Evolutionary conservation across 257 asterid genomes (phyloP).

Genomic region (Penstemon newberryi): DNA sequence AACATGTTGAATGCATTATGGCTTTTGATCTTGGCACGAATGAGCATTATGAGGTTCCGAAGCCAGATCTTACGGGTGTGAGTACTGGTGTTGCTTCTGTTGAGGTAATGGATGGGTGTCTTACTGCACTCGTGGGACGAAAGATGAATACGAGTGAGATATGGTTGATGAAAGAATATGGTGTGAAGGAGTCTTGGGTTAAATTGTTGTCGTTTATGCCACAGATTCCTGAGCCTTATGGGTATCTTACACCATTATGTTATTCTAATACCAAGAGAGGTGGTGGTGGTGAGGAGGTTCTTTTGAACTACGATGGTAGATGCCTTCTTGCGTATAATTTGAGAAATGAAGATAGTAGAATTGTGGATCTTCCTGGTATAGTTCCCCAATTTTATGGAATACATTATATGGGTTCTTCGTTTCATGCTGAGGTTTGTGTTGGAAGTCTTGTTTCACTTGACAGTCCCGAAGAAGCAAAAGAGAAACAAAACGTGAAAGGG

Average conservation of each 20-base stretch:
- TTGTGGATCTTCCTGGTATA: background rate
- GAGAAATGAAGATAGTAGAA: constrained; percentile 21
- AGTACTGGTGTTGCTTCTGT: background rate
- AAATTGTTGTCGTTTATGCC: constrained; percentile 24
- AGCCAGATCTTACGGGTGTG: constrained; percentile 20
- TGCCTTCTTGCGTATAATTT: constrained; percentile 43
- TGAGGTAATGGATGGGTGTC: constrained; percentile 37
- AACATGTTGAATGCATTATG: constrained; percentile 10
- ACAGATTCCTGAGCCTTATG: constrained; percentile 11
- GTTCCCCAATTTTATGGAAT: no score
- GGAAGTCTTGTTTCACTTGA: constrained; percentile 39
- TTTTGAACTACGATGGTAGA: constrained; percentile 35
- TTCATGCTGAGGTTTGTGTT: constrained; percentile 38
- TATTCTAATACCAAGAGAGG: constrained; percentile 26
- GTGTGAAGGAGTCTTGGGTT: constrained; percentile 47
- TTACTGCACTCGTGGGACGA: constrained; percentile 24
- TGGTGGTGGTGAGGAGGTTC: constrained; percentile 34
- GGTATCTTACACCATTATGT: constrained; percentile 34
- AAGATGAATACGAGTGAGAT: constrained; percentile 23
- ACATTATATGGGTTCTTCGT: background rate
- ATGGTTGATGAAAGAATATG: constrained; percentile 53
- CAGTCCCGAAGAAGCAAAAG: constrained; percentile 5
- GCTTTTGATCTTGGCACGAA: constrained; percentile 42
- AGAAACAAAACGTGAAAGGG: constrained; percentile 1
- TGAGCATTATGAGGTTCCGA: constrained; percentile 29